Conservation (phyloP, 108 stramenopile genomes). For the Aurantiochytrium sp. region DNA sequence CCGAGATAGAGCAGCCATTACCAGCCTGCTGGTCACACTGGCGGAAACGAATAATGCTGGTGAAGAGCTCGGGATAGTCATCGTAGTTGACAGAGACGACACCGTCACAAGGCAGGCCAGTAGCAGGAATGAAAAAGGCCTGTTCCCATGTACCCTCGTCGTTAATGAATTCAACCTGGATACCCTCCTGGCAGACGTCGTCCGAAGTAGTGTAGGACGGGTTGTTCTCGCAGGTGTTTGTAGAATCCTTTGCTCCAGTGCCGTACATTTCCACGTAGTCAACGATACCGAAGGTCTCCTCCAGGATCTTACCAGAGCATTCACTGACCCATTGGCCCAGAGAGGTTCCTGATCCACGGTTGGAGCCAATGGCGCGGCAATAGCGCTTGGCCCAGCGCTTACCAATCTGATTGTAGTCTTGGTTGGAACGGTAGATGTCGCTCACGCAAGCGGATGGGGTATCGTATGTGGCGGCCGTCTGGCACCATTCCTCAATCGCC, state of each 20-base stretch:
- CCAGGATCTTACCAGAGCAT: neutral
- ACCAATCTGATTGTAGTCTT: neutral
- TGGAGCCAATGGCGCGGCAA: neutral
- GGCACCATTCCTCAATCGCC: neutral
- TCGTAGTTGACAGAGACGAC: neutral
- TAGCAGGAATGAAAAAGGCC: neutral
- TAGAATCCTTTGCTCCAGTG: neutral
- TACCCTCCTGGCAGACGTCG: neutral
- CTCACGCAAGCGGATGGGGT: neutral
- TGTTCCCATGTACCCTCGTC: neutral
- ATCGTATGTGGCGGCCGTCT: neutral
- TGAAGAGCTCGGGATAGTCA: neutral
- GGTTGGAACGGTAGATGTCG: neutral
- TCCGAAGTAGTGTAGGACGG: neutral
- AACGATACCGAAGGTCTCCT: neutral
- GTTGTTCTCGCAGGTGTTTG: neutral
- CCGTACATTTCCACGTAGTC: neutral
- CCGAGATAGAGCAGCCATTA: neutral
- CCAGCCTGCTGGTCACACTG: conserved; percentile 9
- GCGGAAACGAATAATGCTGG: neutral
- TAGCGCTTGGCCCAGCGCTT: neutral
- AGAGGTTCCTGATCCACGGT: neutral
- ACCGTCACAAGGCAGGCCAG: neutral
- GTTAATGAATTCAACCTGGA: neutral
- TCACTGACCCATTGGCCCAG: neutral